These are phyloP conservation scores for Hebeloma cylindrosporum DNA, from an alignment of 768 basidiomycete species.

Conservation along the genomic window DNA sequence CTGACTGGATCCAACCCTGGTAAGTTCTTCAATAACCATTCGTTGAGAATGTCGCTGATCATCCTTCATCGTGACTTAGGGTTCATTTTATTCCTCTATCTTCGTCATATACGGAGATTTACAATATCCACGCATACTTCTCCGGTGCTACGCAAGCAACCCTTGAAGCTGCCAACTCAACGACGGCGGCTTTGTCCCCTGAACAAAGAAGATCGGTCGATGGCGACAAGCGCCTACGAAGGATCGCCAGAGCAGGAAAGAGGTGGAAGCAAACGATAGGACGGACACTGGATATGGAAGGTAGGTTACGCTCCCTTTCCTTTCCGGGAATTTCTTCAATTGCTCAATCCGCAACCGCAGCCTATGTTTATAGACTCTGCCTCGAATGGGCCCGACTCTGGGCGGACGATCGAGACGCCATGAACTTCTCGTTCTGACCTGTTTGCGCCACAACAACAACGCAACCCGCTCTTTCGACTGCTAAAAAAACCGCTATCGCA, in stretches of 20 bases:
- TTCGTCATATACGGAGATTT: constrained; percentile 83
- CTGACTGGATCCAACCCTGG: constrained; percentile 92
- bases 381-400: constrained; percentile 86
- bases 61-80: constrained; percentile 42
- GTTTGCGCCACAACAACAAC: not conserved
- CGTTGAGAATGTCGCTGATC: not conserved
- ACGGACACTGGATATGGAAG: constrained; percentile 88
- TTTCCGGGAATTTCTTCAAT: not conserved
- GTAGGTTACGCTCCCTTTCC: constrained; percentile 41
- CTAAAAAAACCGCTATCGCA: too few species aligned
- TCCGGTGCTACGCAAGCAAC: constrained; percentile 74
- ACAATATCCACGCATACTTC: constrained; percentile 93
- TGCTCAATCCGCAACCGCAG: constrained; percentile 35
- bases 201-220: constrained; percentile 44
- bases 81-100: constrained; percentile 95
- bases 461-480: not conserved
- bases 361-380: constrained; percentile 84
- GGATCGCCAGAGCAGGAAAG: constrained; percentile 91
- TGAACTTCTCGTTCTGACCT: constrained; percentile 38
- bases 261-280: constrained; percentile 88
- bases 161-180: constrained; percentile 52
- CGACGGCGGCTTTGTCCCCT: constrained; percentile 32
- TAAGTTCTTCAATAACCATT: constrained; percentile 19
- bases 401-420: constrained; percentile 80
- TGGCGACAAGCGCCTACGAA: constrained; percentile 69